Evolutionary conservation across 192 early-diverging fungal genomes (phyloP), one percentile per base, ranked within the genome.

Genomic region (Diversispora eburnea): DNA sequence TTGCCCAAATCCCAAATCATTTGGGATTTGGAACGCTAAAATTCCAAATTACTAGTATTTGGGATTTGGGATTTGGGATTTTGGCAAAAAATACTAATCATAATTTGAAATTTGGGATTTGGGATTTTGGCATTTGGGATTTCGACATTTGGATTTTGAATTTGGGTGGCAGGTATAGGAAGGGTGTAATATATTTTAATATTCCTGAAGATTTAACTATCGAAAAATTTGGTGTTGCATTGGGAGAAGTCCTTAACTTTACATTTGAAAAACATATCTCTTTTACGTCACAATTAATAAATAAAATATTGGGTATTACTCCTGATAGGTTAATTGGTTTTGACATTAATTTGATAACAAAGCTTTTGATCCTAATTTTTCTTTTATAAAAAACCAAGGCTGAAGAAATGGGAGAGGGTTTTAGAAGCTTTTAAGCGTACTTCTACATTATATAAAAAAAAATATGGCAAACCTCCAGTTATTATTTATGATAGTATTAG

Each of bases 131-230:
- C n/a, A n/a, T n/a, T n/a, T n/a, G n/a, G n/a, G n/a, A n/a, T n/a
- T n/a, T n/a, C n/a, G n/a, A n/a, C n/a, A n/a, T n/a, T n/a, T n/a
- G n/a, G n/a, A n/a, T n/a, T n/a, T n/a, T n/a, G n/a, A n/a, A n/a
- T n/a, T n/a, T n/a, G n/a, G n/a, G n/a, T n/a, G n/a, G n/a, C n/a
- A n/a, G n/a, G n/a, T n/a, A n/a, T n/a, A n/a, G n/a, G n/a, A n/a
- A n/a, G n/a, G 60, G 72, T 42, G 72, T 73, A 7, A 59, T 73
- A 47, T 73, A 73, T 62, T 1, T 73, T 61, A 19, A 73, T 63
- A n/a, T 73, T 47, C 72, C 59, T 59, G 4, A 4, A 7, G 22
- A 70, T 58, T 57, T 9, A 48, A n/a, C 54, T 15, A n/a, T 59
- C 10, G 48, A 61, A 8, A 46, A 73, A 0, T 73, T 73, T 15